Base-by-base conservation (phyloP, 495 filamentous ascomycete species). In the Friedmanniomyces endolithicus region DNA sequence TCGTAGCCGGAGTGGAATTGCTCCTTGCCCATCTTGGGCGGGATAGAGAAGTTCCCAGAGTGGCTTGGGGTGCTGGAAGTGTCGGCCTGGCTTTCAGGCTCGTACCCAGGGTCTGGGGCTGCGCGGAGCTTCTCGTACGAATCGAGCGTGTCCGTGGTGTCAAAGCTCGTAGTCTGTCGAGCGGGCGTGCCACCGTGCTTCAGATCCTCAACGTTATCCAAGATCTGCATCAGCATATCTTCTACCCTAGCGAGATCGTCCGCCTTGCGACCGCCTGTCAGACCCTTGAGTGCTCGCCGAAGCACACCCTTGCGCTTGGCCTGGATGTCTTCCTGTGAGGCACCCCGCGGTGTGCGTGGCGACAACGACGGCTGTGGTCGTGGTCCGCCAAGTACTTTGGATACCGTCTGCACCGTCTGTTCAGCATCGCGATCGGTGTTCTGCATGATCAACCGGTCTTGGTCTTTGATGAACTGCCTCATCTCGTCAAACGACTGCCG, bases 401-500 rank as follows among this genome's bases (percentile, higher is more conserved):
- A 78, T 37, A 86, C 79, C 57, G 82, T 86, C 58, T 90, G 83
- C 35, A 87, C 78, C 6, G 84, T 85, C 58, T 84, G 80, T 48
- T 96, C 88, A 24, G 90, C 89, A 64, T 88, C 86, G 59, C 84
- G 83, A 62, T 92, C 86, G 48, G 84, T 87, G 45, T 85, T 78
- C 34, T 84, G 82, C 67, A 94, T 85, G 58, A 95, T 82, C 44
- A 85, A 73, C 31, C 84, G 85, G 64, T 95, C 88, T 44, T 90
- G 88, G 41, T 90, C 85, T 1, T 82, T 83, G 41, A 99, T 80
- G 66, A 90, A 84, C 61, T 80, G 85, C 77, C 94, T 96, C 82
- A 99, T 86, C 59, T 94, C 90, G 62, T 96, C 89, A 64, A 97
- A 95, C 12, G 86, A 90, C 57, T 86, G 95, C 54, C 92, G 87